These are phyloP conservation scores for Geotrichum aggregatum DNA, from an alignment of 1,139 yeast species.

Conservation along the genomic window DNA sequence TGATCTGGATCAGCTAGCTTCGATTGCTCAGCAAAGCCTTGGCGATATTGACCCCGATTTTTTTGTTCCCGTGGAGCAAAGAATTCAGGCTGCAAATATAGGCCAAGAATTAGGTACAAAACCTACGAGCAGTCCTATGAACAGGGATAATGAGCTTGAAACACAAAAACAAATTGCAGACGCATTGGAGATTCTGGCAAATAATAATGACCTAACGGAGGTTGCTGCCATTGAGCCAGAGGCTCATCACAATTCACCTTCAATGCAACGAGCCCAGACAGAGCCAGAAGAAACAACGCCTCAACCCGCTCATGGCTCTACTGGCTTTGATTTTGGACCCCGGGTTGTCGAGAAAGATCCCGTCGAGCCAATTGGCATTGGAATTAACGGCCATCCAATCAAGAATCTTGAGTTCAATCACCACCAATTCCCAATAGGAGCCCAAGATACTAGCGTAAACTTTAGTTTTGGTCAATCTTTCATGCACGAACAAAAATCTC, in stretches of 20 bases:
- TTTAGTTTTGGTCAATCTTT: conserved; percentile 13
- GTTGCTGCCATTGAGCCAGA: not conserved
- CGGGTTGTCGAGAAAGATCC: not conserved
- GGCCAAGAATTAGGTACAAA: not conserved
- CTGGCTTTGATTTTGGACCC: not conserved
- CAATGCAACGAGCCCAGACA: not conserved
- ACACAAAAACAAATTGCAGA: not conserved
- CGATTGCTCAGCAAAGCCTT: not conserved
- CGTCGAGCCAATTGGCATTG: conserved; percentile 1
- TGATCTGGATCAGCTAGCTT: not conserved
- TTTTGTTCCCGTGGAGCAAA: not conserved
- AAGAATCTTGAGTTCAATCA: not conserved
- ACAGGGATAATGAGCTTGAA: not conserved
- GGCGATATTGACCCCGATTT: not conserved
- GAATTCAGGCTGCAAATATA: not conserved
- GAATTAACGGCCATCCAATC: conserved; percentile 5
- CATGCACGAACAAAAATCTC: not conserved
- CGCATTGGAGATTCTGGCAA: conserved; percentile 6
- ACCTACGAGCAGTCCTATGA: no score
- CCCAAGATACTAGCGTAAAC: conserved; percentile 7
- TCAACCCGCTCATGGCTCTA: not conserved
- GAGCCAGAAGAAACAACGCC: not conserved
- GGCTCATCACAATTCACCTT: not conserved
- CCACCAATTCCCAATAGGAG: not conserved
- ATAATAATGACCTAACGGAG: not conserved